Evolutionary conservation across 352 stramenopile species (phyloP).

Genomic region (Hyaloperonospora arabidopsidis): DNA sequence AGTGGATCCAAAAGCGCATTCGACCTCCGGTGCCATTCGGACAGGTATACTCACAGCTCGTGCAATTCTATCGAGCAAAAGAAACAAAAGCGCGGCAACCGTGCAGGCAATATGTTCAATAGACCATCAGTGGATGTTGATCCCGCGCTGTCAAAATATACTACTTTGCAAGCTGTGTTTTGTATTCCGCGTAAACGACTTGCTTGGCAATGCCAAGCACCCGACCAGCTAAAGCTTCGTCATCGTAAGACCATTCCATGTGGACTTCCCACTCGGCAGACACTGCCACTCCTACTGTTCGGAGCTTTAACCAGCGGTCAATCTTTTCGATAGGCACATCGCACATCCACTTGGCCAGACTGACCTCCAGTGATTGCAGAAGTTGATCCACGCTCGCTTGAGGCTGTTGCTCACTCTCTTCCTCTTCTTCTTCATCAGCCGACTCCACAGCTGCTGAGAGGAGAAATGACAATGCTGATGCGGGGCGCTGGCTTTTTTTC

Average conservation of each 20-base stretch:
- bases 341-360: slow-evolving; percentile 56
- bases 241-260: slow-evolving; percentile 79
- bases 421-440: slow-evolving; percentile 47
- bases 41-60: slow-evolving; percentile 61
- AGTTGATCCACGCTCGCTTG: slow-evolving; percentile 52
- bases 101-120: slow-evolving; percentile 10
- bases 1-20: slow-evolving; percentile 79
- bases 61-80: slow-evolving; percentile 72
- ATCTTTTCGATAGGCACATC: slow-evolving; percentile 51
- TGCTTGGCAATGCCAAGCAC: slow-evolving; percentile 79
- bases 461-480: slow-evolving; percentile 73
- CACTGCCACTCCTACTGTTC: slow-evolving; percentile 54
- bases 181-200: slow-evolving; percentile 60
- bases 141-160: slow-evolving; percentile 7
- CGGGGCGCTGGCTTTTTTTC: slow-evolving; percentile 60
- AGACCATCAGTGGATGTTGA: slow-evolving; percentile 6
- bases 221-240: slow-evolving; percentile 75
- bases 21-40: slow-evolving; percentile 59
- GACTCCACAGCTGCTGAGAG: slow-evolving; percentile 64
- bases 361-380: slow-evolving; percentile 35
- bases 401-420: slow-evolving; percentile 59
- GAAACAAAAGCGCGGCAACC: slow-evolving; percentile 2
- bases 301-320: slow-evolving; percentile 69
- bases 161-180: slow-evolving; percentile 30
- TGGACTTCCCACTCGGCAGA: slow-evolving; percentile 74